phyloP scores from a whole-genome alignment of 352 stramenopile genomes.

The Globisporangium perplexum region DNA sequence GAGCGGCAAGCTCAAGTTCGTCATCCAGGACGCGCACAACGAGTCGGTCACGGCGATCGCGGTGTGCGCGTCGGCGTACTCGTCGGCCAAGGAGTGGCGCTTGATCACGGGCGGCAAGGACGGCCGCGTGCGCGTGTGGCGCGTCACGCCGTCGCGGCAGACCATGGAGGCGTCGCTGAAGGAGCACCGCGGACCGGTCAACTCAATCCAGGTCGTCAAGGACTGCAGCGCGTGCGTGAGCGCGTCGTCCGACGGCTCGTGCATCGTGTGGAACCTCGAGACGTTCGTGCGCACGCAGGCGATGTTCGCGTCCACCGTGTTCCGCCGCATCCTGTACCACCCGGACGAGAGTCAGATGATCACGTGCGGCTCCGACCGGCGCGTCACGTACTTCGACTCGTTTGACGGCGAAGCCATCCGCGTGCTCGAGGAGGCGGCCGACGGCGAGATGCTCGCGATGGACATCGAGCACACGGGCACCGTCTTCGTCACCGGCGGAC shows the following conservation, averaged over 20 bases:
- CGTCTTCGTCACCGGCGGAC: conserved; percentile 89
- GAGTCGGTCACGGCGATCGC: conserved; percentile 93
- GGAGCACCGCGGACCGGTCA: conserved; percentile 93
- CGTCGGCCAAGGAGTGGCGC: conserved; percentile 64
- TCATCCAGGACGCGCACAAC: conserved; percentile 95
- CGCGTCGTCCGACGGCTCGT: conserved; percentile 82
- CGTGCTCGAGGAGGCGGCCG: conserved; percentile 90
- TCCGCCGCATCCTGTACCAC: conserved; percentile 92
- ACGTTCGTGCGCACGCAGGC: conserved; percentile 90
- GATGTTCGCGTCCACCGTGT: conserved; percentile 96
- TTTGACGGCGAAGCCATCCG: conserved; percentile 93
- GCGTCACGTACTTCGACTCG: conserved; percentile 96
- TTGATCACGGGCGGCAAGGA: conserved; percentile 93
- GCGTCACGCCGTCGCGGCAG: conserved; percentile 88
- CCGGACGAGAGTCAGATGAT: conserved; percentile 96
- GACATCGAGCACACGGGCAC: conserved; percentile 89
- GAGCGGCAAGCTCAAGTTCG: conserved; percentile 95
- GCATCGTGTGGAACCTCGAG: conserved; percentile 96
- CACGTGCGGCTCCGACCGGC: conserved; percentile 93
- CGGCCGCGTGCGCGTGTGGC: conserved; percentile 93
- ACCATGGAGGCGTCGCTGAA: conserved; percentile 94
- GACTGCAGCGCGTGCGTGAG: conserved; percentile 76
- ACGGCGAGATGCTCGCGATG: conserved; percentile 89
- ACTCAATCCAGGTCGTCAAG: conserved; percentile 79
- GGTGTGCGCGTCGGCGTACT: conserved; percentile 73